Evolutionary conservation across 768 basidiomycete species (phyloP).

Genomic region (Pleurotus djamor): DNA sequence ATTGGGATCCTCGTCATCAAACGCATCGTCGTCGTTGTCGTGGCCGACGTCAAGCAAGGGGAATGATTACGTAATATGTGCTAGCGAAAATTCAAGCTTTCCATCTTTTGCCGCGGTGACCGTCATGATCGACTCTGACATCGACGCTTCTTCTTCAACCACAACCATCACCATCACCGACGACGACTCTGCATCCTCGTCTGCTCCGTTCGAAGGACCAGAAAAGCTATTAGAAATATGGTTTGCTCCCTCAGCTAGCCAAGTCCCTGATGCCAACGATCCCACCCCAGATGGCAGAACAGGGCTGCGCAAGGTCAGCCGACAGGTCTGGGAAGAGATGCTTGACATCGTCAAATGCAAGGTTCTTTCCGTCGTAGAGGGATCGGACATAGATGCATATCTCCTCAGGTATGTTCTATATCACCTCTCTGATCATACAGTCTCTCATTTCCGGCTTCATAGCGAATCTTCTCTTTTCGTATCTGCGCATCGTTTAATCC

Average conservation of each 20-base stretch:
- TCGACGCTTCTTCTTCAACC: neutral
- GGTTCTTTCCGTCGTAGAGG: conserved; percentile 86
- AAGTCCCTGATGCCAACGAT: conserved; percentile 45
- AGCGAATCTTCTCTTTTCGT: conserved; percentile 99
- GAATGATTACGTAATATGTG: too few species aligned
- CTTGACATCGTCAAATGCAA: conserved; percentile 96
- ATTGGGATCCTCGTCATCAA: conserved; percentile 43
- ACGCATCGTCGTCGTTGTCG: conserved; percentile 10
- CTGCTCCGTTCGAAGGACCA: conserved; percentile 83
- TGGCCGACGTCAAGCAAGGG: neutral
- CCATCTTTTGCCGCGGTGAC: too few species aligned
- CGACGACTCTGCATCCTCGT: conserved; percentile 24
- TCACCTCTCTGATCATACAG: conserved; percentile 7
- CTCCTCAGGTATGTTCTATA: conserved; percentile 74
- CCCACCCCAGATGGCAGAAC: conserved; percentile 37
- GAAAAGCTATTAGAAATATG: conserved; percentile 97
- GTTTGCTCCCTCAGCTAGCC: conserved; percentile 81
- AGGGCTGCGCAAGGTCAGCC: conserved; percentile 77
- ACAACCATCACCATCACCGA: neutral
- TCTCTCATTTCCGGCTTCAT: conserved; percentile 13
- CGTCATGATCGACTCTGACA: neutral
- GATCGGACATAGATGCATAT: conserved; percentile 93
- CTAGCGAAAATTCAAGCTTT: too few species aligned
- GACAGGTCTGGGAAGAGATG: conserved; percentile 93
- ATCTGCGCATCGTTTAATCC: conserved; percentile 90